phyloP scores from a whole-genome alignment of 1,284 basidiomycete species.

The Puccinia hordei region DNA sequence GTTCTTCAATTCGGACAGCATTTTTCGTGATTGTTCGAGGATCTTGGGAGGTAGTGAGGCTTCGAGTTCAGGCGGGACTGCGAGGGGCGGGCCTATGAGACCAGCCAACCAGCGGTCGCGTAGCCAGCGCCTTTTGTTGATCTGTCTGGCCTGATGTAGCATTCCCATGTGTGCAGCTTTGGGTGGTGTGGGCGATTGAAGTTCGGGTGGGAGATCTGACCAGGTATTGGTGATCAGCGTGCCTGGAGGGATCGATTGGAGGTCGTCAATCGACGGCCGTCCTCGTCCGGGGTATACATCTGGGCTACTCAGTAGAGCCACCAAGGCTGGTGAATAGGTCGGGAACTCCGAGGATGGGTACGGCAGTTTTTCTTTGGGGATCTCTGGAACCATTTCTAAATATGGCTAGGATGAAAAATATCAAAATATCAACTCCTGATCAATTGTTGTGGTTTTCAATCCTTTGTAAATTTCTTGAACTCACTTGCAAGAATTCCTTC shows the following conservation, averaged over 20 bases:
- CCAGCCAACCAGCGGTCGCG: conserved; percentile 34
- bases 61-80: conserved; percentile 35
- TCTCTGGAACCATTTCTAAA: conserved; percentile 4
- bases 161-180: conserved; percentile 42
- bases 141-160: conserved; percentile 32
- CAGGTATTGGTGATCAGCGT: conserved; percentile 41
- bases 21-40: conserved; percentile 11
- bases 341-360: conserved; percentile 35
- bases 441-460: neutral
- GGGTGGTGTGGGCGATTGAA: neutral
- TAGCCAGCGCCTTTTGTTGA: conserved; percentile 28
- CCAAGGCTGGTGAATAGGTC: conserved; percentile 35
- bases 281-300: conserved; percentile 14
- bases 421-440: too few species aligned
- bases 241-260: conserved; percentile 35
- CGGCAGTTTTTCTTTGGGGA: neutral
- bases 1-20: conserved; percentile 30
- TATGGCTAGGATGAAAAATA: conserved; percentile 15
- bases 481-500: conserved; percentile 32
- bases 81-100: conserved; percentile 34
- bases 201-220: conserved; percentile 35
- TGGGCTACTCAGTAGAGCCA: conserved; percentile 11
- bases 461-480: neutral
- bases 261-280: neutral
- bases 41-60: neutral